Percentiles rank a stretch among this genome's conserved stretches.
These are phyloP conservation scores for Gloeophyllum trabeum DNA, from an alignment of 768 basidiomycete genomes.

Conservation along the genomic window DNA sequence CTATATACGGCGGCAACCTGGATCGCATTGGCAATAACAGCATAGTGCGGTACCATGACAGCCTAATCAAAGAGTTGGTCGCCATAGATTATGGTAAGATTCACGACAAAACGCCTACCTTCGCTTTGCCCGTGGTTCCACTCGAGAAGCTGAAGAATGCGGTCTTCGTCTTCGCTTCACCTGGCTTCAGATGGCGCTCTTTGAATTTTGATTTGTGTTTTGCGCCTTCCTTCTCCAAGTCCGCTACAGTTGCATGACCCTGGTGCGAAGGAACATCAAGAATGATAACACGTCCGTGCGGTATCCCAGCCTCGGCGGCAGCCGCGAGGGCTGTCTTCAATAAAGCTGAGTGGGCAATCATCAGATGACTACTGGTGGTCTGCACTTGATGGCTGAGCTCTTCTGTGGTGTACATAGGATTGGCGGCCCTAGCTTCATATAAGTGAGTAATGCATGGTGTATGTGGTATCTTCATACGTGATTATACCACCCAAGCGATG, in stretches of 20 bases:
- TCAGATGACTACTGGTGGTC: slow-evolving; percentile 13
- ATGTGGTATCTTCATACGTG: slow-evolving; percentile 28
- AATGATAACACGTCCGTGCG: slow-evolving; percentile 16
- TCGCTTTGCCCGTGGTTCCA: slow-evolving; percentile 54
- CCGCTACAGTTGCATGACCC: too few species aligned
- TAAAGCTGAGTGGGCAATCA: slow-evolving; percentile 19
- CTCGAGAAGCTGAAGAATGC: slow-evolving; percentile 68
- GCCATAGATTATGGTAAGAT: not conserved
- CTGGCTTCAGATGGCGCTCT: slow-evolving; percentile 36
- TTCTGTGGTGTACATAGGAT: slow-evolving; percentile 21
- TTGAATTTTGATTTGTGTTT: slow-evolving; percentile 24
- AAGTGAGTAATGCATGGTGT: too few species aligned
- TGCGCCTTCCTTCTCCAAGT: slow-evolving; percentile 33
- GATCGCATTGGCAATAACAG: slow-evolving; percentile 44
- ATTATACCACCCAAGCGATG: slow-evolving; percentile 47
- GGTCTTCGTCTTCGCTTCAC: slow-evolving; percentile 48
- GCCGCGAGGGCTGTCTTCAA: slow-evolving; percentile 18
- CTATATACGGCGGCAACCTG: slow-evolving; percentile 12
- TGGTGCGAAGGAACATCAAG: too few species aligned
- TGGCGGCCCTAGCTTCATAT: slow-evolving; percentile 20
- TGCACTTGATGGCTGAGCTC: slow-evolving; percentile 22
- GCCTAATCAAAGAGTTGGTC: too few species aligned
- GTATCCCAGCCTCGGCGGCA: slow-evolving; percentile 17
- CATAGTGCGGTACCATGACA: slow-evolving; percentile 55
- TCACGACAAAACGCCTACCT: slow-evolving; percentile 5